Evolutionary conservation across 1,284 basidiomycete genomes (phyloP).

Genomic region (Moesziomyces antarcticus): DNA sequence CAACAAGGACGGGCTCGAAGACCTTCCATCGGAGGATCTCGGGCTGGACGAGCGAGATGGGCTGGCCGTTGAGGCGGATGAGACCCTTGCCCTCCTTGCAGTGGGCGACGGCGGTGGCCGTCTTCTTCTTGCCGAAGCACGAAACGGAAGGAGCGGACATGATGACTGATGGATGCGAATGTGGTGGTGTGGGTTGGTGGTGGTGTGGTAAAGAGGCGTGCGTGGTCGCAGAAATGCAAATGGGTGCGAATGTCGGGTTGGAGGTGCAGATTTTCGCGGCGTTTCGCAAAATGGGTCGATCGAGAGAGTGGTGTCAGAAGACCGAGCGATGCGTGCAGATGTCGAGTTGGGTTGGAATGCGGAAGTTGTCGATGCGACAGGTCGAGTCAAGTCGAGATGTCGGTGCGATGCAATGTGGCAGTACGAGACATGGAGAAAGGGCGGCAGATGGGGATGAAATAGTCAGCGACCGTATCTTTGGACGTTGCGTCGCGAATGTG

Average conservation of each 20-base stretch:
- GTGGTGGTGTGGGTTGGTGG: conserved; percentile 2
- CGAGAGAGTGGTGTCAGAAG: not conserved
- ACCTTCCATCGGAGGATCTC: conserved; percentile 98
- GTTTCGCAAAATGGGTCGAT: not conserved
- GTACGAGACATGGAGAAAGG: not conserved
- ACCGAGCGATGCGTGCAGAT: conserved; percentile 1
- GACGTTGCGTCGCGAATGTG: not conserved
- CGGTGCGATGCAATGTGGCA: conserved; percentile 8
- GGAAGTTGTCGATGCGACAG: conserved; percentile 4
- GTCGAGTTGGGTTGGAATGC: not conserved
- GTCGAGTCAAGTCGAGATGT: conserved; percentile 1
- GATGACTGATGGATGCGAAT: conserved; percentile 34
- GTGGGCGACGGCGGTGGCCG: conserved; percentile 65
- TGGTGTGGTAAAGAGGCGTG: conserved; percentile 6
- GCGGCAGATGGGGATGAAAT: conserved; percentile 9
- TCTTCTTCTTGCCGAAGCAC: conserved; percentile 70
- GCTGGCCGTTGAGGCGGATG: conserved; percentile 96
- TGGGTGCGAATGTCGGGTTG: not conserved
- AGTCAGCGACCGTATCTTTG: conserved; percentile 26
- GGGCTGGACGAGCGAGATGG: conserved; percentile 88
- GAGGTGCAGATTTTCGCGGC: not conserved
- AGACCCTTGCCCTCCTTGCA: conserved; percentile 89
- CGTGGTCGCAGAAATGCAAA: not conserved
- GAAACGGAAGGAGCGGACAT: conserved; percentile 66
- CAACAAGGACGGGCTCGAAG: conserved; percentile 77